Evolutionary conservation across 331 rosid genomes (phyloP).

Genomic region (Dryas integrifolia): DNA sequence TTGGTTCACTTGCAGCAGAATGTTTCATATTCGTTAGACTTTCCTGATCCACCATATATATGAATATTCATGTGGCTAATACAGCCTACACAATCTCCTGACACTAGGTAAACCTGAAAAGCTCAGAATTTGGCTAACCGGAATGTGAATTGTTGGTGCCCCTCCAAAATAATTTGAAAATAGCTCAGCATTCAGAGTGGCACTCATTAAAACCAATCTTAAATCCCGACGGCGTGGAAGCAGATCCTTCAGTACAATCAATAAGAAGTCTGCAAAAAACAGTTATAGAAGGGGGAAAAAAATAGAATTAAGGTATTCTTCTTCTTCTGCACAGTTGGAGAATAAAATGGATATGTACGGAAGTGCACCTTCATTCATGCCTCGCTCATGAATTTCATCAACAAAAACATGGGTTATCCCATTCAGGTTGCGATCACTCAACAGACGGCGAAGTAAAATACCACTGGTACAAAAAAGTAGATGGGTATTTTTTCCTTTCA

Average conservation of each 20-base stretch:
- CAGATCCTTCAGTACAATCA: conserved; percentile 55
- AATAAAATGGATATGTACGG: conserved; percentile 3
- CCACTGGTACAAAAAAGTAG: conserved; percentile 61
- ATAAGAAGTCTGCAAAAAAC: conserved; percentile 42
- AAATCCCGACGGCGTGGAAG: conserved; percentile 55
- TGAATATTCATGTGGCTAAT: not conserved
- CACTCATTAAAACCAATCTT: conserved; percentile 56
- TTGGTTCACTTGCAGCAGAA: not conserved
- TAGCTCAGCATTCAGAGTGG: conserved; percentile 59
- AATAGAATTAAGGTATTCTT: conserved; percentile 17
- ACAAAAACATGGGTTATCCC: conserved; percentile 63
- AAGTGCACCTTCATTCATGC: conserved; percentile 61
- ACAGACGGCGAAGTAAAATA: conserved; percentile 54
- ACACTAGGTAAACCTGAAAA: conserved; percentile 3
- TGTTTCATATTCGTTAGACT: not conserved
- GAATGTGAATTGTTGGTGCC: conserved; percentile 59
- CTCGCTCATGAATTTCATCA: conserved; percentile 65
- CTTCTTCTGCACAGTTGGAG: conserved; percentile 27
- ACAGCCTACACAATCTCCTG: not conserved
- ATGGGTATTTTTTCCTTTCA: conserved; percentile 60
- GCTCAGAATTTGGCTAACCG: conserved; percentile 32
- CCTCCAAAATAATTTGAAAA: conserved; percentile 55
- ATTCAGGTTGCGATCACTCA: conserved; percentile 53
- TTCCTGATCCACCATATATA: not conserved
- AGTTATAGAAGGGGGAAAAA: not conserved